Conservation (phyloP, 352 stramenopile species). For the Thalassiosira oceanica region DNA sequence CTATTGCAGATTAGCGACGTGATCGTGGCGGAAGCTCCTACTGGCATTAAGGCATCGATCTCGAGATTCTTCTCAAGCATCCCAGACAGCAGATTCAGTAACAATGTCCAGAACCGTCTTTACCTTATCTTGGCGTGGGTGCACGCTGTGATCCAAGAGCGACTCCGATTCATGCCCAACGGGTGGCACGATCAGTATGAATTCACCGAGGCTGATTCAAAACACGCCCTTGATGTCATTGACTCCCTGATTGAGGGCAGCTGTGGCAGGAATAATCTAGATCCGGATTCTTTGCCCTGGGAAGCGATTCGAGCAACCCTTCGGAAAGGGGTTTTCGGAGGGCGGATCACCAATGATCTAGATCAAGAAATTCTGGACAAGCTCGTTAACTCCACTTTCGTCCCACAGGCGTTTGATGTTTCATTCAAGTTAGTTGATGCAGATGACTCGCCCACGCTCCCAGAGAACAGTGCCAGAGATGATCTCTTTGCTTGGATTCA, state of each 20-base stretch:
- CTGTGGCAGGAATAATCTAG: conserved; percentile 86
- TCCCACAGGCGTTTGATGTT: conserved; percentile 90
- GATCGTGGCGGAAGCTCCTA: conserved; percentile 97
- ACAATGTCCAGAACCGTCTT: conserved; percentile 88
- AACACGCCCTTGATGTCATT: conserved; percentile 95
- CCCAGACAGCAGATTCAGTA: conserved; percentile 88
- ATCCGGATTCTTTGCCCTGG: conserved; percentile 98
- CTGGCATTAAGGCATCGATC: conserved; percentile 96
- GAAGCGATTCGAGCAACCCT: conserved; percentile 94
- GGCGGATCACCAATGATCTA: conserved; percentile 93
- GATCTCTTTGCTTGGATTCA: conserved; percentile 77
- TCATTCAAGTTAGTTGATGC: conserved; percentile 81
- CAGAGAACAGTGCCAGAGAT: conserved; percentile 72
- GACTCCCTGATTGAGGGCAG: conserved; percentile 94
- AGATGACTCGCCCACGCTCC: conserved; percentile 58
- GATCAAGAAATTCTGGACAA: conserved; percentile 94
- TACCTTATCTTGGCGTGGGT: conserved; percentile 98
- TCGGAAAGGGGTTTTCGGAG: conserved; percentile 96
- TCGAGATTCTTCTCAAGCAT: conserved; percentile 93
- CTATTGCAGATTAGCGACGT: conserved; percentile 95
- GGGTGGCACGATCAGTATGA: conserved; percentile 99
- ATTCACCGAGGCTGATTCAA: conserved; percentile 98
- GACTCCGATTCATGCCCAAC: conserved; percentile 94
- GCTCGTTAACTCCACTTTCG: conserved; percentile 92
- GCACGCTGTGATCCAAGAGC: conserved; percentile 97